A percentile compares a stretch with the other conserved stretches of the same genome.
These are phyloP conservation scores for Hirschfeldia incana DNA, from an alignment of 345 rosid species.

Conservation along the genomic window DNA sequence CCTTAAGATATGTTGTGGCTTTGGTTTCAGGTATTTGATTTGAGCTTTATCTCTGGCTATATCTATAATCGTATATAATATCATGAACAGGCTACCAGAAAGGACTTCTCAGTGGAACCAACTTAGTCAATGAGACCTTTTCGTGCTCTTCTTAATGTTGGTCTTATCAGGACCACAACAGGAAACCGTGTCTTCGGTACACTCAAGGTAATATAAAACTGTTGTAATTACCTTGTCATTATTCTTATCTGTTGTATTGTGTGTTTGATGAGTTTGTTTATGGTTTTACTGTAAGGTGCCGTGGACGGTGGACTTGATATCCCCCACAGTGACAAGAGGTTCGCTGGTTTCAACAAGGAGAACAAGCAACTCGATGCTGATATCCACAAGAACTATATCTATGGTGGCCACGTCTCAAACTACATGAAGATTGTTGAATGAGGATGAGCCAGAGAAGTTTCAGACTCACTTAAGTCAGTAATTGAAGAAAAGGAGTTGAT, in stretches of 20 bases:
- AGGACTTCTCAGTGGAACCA: conserved; percentile 72
- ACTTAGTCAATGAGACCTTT: conserved; percentile 67
- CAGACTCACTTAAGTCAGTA: conserved; percentile 66
- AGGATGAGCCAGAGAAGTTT: conserved; percentile 75
- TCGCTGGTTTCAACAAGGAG: conserved; percentile 46
- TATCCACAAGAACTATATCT: no score
- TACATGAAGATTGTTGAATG: conserved; percentile 57
- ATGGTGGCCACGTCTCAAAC: conserved; percentile 36
- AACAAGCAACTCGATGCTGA: no score
- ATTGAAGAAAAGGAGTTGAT: conserved; percentile 53
- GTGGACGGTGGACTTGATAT: conserved; percentile 77
- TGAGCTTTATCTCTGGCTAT: not conserved
- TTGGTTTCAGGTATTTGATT: not conserved
- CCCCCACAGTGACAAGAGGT: conserved; percentile 74
- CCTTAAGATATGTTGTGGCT: no score
- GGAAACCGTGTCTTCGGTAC: conserved; percentile 80
- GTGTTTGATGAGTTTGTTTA: not conserved
- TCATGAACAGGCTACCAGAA: conserved; percentile 40
- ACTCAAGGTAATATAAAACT: conserved; percentile 51
- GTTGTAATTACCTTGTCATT: not conserved
- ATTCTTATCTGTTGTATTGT: not conserved
- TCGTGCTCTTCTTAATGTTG: conserved; percentile 82
- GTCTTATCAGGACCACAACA: conserved; percentile 66
- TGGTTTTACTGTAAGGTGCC: conserved; percentile 30
- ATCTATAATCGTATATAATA: no score